Evolutionary conservation across 768 basidiomycete genomes (phyloP).

Genomic region (Kwoniella shandongensis): DNA sequence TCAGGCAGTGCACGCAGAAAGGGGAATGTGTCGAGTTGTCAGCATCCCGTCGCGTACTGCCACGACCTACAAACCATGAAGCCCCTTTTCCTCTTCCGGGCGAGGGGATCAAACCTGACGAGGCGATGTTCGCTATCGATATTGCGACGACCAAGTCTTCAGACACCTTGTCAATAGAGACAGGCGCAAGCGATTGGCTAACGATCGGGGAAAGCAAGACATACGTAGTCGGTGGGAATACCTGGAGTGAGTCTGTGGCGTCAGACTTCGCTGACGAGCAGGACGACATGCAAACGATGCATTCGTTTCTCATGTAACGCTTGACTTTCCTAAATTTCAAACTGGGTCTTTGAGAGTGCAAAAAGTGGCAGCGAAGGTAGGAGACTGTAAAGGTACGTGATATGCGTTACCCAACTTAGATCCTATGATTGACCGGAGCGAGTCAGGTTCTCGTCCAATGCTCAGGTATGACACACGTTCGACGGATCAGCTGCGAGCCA

Average conservation of each 20-base stretch:
- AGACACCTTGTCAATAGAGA: constrained; percentile 4
- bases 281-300: not conserved
- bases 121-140: constrained; percentile 15
- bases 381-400: constrained; percentile 14
- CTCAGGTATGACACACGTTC: constrained; percentile 14
- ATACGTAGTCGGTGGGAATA: not conserved
- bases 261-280: not conserved
- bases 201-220: not conserved
- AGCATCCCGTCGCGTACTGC: not conserved
- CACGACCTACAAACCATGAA: not conserved
- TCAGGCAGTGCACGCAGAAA: no score
- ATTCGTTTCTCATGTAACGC: not conserved
- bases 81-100: constrained; percentile 40
- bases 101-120: constrained; percentile 35
- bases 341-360: constrained; percentile 19
- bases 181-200: not conserved
- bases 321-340: not conserved
- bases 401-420: not conserved
- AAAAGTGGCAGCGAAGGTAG: constrained; percentile 1
- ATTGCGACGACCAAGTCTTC: not conserved
- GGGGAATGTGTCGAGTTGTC: not conserved
- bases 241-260: constrained; percentile 9
- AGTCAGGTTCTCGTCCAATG: constrained; percentile 22
- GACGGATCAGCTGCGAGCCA: not conserved
- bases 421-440: not conserved